These are phyloP conservation scores for Gossypium longicalyx DNA, from an alignment of 345 rosid genomes.

Conservation along the genomic window DNA sequence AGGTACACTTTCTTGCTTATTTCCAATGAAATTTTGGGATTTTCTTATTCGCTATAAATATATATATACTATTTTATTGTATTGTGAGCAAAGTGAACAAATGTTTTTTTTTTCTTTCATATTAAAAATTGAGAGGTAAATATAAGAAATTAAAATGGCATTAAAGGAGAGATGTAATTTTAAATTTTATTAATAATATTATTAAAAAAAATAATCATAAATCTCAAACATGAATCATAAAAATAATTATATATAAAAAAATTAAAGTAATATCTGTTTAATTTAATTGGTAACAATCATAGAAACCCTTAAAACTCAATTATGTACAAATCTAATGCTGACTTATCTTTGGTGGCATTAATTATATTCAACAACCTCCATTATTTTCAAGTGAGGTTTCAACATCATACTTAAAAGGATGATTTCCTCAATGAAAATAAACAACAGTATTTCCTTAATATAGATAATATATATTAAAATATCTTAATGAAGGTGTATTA, in stretches of 20 bases:
- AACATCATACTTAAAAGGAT: background rate
- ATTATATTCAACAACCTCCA: conserved; percentile 6
- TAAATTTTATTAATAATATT: too few species aligned
- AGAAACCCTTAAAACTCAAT: background rate
- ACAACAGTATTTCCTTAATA: too few species aligned
- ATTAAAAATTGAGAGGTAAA: background rate
- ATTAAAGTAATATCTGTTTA: background rate
- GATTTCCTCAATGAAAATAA: too few species aligned
- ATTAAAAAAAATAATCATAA: too few species aligned
- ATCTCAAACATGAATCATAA: too few species aligned
- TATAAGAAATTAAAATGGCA: background rate
- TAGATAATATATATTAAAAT: too few species aligned
- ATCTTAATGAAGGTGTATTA: too few species aligned
- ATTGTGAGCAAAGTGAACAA: background rate
- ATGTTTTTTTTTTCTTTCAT: background rate
- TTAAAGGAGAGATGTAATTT: background rate
- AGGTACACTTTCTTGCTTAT: background rate
- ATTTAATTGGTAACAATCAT: background rate
- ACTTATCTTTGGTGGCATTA: background rate
- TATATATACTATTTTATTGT: too few species aligned
- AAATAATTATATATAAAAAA: too few species aligned
- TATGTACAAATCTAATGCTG: background rate
- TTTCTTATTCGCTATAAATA: too few species aligned
- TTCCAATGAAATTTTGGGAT: background rate
- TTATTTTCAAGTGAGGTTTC: background rate